Base-by-base conservation (phyloP, 805 yeast species). In the Kodamaea laetipori region DNA sequence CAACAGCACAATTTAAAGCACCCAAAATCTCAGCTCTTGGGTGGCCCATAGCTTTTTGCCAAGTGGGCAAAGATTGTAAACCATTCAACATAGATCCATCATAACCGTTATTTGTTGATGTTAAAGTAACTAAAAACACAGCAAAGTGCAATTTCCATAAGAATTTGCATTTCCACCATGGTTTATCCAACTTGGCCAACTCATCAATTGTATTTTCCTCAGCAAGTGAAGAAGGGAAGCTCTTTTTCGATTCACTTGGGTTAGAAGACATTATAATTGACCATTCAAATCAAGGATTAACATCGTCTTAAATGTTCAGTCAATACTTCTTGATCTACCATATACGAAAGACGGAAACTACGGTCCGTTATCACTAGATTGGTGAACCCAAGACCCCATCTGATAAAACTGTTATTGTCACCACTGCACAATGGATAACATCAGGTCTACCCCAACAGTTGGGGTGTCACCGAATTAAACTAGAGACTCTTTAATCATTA, bases 81-180 rank as follows among this genome's bases (percentile, higher is more conserved):
- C 78, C 78, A 49, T 77, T 77, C 52, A 77, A 58, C 67, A 77
- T 63, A 10, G 54, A 48, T 17, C 57, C 56, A 37, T 57, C 61
- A 30, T 54, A 57, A 1, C 61, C 61, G 27, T 47, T 69, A 50
- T 72, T 74, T 39, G 78, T 70, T 9, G 81, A 70, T 17, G 77
- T 64, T 33, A 76, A 57, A 21, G 78, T 67, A 43, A 70, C 63
- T 21, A 74, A 59, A 33, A 73, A 57, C 21, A 77, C 56, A 5
- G 66, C 53, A 25, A 60, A 49, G 48, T 71, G 67, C 48, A 78
- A 62, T 19, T 49, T 46, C 3, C 65, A 37, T 38, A 78, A 56
- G 50, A 75, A 74, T 10, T 63, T 62, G 11, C 66, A 67, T 19
- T 52, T 55, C 47, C 52, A 65, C 69, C 68, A 67, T 10, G 60